phyloP scores from a whole-genome alignment of 1,284 basidiomycete genomes.

The Wolfiporia cocos region DNA sequence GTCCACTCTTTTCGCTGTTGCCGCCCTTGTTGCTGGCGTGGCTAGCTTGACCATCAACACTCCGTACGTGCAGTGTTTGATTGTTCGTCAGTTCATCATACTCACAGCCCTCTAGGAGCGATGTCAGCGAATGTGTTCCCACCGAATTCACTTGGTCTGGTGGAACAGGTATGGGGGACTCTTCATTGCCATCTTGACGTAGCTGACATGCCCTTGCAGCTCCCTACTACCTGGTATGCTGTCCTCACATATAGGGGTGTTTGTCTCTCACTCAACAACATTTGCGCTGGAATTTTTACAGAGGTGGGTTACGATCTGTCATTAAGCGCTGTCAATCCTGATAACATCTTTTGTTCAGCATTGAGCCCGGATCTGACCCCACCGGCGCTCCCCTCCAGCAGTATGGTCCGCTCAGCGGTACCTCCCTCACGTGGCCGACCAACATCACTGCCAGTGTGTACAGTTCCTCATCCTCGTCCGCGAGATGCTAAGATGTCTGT shows the following conservation, averaged over 20 bases:
- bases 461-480: neutral
- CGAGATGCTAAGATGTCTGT: neutral
- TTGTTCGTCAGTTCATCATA: neutral
- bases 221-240: constrained; percentile 22
- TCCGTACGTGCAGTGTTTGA: constrained; percentile 18
- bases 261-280: no score
- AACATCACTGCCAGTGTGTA: constrained; percentile 21
- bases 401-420: constrained; percentile 17
- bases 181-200: neutral
- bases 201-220: constrained; percentile 6
- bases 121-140: constrained; percentile 22
- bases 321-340: no score
- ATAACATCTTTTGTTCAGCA: constrained; percentile 9
- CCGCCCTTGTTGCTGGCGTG: constrained; percentile 17
- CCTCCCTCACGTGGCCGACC: constrained; percentile 22
- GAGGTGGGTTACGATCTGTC: no score
- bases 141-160: constrained; percentile 21
- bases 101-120: constrained; percentile 10
- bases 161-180: constrained; percentile 20
- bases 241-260: no score
- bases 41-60: constrained; percentile 23
- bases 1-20: constrained; percentile 19
- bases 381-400: constrained; percentile 19
- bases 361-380: constrained; percentile 19
- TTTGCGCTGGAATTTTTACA: no score